Evolutionary conservation across 2,329 filamentous ascomycete genomes (phyloP).

Genomic region (Drechslera avenae): DNA sequence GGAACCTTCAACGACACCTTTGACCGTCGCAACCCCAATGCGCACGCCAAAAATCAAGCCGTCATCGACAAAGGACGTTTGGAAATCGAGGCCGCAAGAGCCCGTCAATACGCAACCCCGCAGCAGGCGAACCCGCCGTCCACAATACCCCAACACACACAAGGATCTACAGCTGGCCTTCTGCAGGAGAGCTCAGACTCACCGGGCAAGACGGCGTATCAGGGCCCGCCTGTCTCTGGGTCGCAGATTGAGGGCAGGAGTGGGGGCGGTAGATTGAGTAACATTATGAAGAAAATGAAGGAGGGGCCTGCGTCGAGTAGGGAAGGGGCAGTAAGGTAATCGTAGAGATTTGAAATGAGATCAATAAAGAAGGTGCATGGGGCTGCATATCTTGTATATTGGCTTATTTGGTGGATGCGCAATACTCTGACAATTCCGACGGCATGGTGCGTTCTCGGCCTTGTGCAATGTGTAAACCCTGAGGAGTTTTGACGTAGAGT

Average conservation of each 20-base stretch:
- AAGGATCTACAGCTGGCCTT: not conserved
- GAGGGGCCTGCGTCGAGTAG: conserved; percentile 29
- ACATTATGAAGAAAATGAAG: conserved; percentile 44
- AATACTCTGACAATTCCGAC: too few species aligned
- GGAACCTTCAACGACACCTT: conserved; percentile 43
- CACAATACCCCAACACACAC: conserved; percentile 1
- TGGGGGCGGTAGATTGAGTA: conserved; percentile 33
- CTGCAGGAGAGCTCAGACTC: too few species aligned
- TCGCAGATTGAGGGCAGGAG: conserved; percentile 30
- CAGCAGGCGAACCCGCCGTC: conserved; percentile 13
- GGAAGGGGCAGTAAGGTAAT: conserved; percentile 9
- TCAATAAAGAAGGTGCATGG: too few species aligned
- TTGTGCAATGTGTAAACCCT: too few species aligned
- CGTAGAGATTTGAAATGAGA: not conserved
- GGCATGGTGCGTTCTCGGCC: too few species aligned
- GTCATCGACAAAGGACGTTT: conserved; percentile 38
- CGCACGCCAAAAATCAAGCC: conserved; percentile 43
- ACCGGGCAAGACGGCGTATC: conserved; percentile 20
- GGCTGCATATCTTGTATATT: too few species aligned
- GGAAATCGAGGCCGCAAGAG: conserved; percentile 38
- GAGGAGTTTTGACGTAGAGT: not conserved
- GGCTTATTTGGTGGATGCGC: too few species aligned
- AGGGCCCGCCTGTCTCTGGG: conserved; percentile 30
- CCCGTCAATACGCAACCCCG: conserved; percentile 11
- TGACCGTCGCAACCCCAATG: conserved; percentile 37